These are phyloP conservation scores for Cryptosporidium viatorum DNA, from an alignment of 169 alveolate genomes.

Conservation along the genomic window DNA sequence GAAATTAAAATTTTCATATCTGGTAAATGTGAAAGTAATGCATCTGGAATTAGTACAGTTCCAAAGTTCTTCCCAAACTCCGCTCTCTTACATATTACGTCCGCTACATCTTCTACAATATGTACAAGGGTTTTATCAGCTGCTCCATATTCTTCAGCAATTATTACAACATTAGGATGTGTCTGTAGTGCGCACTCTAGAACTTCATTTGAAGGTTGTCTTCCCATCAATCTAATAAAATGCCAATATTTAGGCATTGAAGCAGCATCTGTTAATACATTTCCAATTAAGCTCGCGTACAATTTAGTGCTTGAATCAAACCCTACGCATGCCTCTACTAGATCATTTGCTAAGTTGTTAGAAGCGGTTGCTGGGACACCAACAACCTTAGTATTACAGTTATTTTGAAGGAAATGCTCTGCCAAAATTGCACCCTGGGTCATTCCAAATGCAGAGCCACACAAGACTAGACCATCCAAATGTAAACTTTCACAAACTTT, in stretches of 20 bases:
- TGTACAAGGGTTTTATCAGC: conserved; percentile 94
- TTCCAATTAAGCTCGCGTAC: conserved; percentile 96
- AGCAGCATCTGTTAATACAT: conserved; percentile 97
- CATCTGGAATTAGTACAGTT: conserved; percentile 97
- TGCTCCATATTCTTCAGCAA: conserved; percentile 95
- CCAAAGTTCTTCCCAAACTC: conserved; percentile 94
- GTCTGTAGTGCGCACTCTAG: conserved; percentile 96
- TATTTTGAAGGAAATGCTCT: conserved; percentile 89
- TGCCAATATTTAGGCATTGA: conserved; percentile 98
- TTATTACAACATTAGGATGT: conserved; percentile 95
- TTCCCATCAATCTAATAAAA: conserved; percentile 96
- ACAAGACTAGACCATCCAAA: conserved; percentile 94
- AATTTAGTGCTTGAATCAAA: conserved; percentile 96
- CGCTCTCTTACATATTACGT: conserved; percentile 94
- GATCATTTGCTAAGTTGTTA: conserved; percentile 90
- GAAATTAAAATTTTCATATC: conserved; percentile 90
- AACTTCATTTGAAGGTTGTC: conserved; percentile 96
- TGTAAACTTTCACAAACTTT: conserved; percentile 80
- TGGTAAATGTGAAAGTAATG: conserved; percentile 93
- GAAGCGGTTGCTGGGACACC: conserved; percentile 97
- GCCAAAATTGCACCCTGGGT: conserved; percentile 93
- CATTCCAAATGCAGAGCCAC: conserved; percentile 96
- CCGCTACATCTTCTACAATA: conserved; percentile 95
- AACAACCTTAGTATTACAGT: conserved; percentile 90
- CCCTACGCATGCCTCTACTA: conserved; percentile 95